Evolutionary conservation across 208 protist species (phyloP).

Genomic region (Trichomonas tenax): DNA sequence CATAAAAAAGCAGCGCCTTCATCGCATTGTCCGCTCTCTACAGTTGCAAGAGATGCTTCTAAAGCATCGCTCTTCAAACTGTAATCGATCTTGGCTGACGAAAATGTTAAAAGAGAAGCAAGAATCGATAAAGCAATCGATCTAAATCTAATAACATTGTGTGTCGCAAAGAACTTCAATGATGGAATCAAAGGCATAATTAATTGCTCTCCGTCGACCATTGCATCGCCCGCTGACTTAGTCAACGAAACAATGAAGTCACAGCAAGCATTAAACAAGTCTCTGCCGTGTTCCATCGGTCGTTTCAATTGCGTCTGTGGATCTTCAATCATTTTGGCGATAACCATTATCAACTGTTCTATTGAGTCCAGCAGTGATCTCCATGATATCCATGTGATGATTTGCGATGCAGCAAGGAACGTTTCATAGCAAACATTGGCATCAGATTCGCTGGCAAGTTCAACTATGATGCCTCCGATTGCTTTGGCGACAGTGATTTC

Average conservation of each 20-base stretch:
- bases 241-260: background rate
- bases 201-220: background rate
- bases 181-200: background rate
- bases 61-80: background rate
- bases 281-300: background rate
- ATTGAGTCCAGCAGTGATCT: background rate
- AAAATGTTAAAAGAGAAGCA: background rate
- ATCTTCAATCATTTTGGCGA: background rate
- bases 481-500: background rate
- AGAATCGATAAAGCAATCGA: background rate
- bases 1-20: background rate
- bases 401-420: background rate
- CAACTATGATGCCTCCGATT: background rate
- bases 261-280: background rate
- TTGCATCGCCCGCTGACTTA: background rate
- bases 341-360: background rate
- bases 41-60: background rate
- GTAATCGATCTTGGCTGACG: background rate
- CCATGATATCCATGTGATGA: background rate
- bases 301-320: background rate
- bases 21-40: background rate
- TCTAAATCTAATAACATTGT: background rate
- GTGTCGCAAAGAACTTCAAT: background rate
- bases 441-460: background rate
- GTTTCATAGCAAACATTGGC: background rate